phyloP scores from a whole-genome alignment of 495 filamentous ascomycete genomes.

The Platismatia glauca region DNA sequence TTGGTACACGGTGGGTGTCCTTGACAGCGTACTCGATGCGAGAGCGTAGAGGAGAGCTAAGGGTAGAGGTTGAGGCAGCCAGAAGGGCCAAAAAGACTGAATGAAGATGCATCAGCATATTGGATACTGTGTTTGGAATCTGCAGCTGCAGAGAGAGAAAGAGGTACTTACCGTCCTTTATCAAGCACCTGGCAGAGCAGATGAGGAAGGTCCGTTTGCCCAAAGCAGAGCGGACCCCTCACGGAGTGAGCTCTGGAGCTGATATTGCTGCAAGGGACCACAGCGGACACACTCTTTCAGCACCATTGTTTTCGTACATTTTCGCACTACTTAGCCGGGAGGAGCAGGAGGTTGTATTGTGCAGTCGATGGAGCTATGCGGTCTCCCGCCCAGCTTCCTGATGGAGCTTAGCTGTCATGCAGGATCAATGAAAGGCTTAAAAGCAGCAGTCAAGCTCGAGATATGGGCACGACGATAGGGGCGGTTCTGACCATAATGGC shows the following conservation, averaged over 20 bases:
- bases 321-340: not conserved
- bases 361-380: not conserved
- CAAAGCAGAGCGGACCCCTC: not conserved
- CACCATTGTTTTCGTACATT: not conserved
- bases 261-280: not conserved
- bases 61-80: not conserved
- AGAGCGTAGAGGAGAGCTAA: conserved; percentile 10
- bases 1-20: conserved; percentile 42
- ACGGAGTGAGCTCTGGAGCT: not conserved
- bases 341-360: not conserved
- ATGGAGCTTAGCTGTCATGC: not conserved
- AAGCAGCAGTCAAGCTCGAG: not conserved
- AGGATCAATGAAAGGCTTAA: too few species aligned
- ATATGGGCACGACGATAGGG: not conserved
- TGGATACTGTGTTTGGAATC: not conserved
- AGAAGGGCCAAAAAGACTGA: conserved; percentile 13
- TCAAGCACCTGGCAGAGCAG: not conserved
- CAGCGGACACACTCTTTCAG: not conserved
- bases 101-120: conserved; percentile 10
- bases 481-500: too few species aligned
- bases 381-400: not conserved
- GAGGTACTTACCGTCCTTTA: not conserved
- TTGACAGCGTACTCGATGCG: conserved; percentile 40
- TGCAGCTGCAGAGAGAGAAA: not conserved
- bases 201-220: not conserved